Evolutionary conservation across 495 filamentous ascomycete genomes (phyloP).

Genomic region (Rhizodiscina lignyota): DNA sequence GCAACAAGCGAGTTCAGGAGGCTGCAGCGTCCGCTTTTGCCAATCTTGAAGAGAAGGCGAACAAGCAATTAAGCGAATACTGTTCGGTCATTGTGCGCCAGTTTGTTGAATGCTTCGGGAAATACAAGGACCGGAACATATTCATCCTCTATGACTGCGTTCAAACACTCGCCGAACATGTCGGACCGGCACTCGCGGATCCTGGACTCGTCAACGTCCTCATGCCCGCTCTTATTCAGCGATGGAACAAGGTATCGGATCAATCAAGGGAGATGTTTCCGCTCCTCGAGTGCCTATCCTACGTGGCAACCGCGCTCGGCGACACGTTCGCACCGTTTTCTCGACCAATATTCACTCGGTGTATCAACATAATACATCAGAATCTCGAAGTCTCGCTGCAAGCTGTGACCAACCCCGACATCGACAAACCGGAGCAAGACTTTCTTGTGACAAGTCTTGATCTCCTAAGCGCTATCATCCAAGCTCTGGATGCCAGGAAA

Average conservation of each 20-base stretch:
- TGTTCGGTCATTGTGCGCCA: constrained; percentile 81
- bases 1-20: constrained; percentile 95
- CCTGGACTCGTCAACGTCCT: constrained; percentile 66
- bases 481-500: constrained; percentile 64
- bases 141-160: constrained; percentile 98
- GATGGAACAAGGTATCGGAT: constrained; percentile 78
- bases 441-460: constrained; percentile 95
- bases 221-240: constrained; percentile 85
- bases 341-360: constrained; percentile 65
- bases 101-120: constrained; percentile 78
- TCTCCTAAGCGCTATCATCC: constrained; percentile 83
- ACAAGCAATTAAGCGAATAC: constrained; percentile 61
- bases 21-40: constrained; percentile 93
- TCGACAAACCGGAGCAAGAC: constrained; percentile 87
- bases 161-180: constrained; percentile 87
- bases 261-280: constrained; percentile 90
- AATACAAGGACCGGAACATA: constrained; percentile 98
- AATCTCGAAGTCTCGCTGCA: constrained; percentile 53
- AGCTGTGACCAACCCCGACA: constrained; percentile 38
- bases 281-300: constrained; percentile 85
- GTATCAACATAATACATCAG: constrained; percentile 76
- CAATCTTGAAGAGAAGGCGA: constrained; percentile 86
- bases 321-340: constrained; percentile 72
- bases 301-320: constrained; percentile 76
- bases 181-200: constrained; percentile 59